Conservation (phyloP, 768 basidiomycete genomes). For the Trametes sanguinea region DNA sequence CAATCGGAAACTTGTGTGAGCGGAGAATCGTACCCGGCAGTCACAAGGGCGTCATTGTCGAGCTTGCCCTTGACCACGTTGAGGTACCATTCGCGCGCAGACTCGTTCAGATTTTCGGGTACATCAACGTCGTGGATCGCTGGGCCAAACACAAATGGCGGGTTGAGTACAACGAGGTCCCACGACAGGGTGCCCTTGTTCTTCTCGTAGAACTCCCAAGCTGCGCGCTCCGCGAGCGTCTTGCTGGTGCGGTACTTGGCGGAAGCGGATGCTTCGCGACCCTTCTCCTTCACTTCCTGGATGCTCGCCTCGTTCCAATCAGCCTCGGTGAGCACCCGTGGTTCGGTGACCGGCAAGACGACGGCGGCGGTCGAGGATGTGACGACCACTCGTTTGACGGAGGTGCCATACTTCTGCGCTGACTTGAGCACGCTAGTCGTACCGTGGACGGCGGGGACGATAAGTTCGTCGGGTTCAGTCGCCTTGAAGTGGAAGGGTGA, state of each 20-base stretch:
- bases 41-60: slow-evolving; percentile 17
- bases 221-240: slow-evolving; percentile 59
- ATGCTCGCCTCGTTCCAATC: slow-evolving; percentile 64
- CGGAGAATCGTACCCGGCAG: slow-evolving; percentile 11
- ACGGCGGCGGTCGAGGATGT: slow-evolving; percentile 60
- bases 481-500: slow-evolving; percentile 57
- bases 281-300: slow-evolving; percentile 48
- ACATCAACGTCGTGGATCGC: slow-evolving; percentile 36
- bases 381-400: slow-evolving; percentile 61
- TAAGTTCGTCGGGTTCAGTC: slow-evolving; percentile 53
- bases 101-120: slow-evolving; percentile 40
- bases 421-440: slow-evolving; percentile 64
- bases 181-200: slow-evolving; percentile 46
- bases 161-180: slow-evolving; percentile 57
- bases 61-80: slow-evolving; percentile 22
- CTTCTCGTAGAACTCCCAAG: slow-evolving; percentile 50
- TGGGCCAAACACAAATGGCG: slow-evolving; percentile 43
- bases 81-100: slow-evolving; percentile 25
- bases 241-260: slow-evolving; percentile 59
- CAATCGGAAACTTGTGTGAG: too few species aligned
- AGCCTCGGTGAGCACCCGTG: slow-evolving; percentile 43
- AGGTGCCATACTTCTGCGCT: slow-evolving; percentile 46
- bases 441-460: slow-evolving; percentile 71
- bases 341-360: slow-evolving; percentile 25
- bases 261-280: slow-evolving; percentile 41